These are phyloP conservation scores for Stentor coeruleus DNA, from an alignment of 73 alveolate genomes.

Conservation along the genomic window DNA sequence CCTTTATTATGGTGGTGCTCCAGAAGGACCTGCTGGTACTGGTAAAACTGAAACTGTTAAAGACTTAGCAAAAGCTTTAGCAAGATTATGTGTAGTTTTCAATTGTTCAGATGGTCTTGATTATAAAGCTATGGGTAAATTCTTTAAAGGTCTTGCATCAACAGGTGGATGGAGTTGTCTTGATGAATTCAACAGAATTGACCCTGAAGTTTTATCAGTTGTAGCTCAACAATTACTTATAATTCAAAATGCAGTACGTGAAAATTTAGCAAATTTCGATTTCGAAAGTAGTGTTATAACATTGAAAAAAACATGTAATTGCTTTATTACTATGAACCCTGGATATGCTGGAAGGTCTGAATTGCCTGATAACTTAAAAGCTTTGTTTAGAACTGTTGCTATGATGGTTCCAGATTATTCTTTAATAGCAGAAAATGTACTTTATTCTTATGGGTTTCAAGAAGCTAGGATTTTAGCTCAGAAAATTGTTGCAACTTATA, in stretches of 20 bases:
- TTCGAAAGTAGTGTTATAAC: constrained; percentile 90
- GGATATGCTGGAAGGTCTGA: constrained; percentile 98
- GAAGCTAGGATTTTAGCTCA: constrained; percentile 91
- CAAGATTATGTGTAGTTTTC: constrained; percentile 91
- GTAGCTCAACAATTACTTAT: constrained; percentile 83
- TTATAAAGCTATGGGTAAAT: constrained; percentile 97
- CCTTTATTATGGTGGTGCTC: constrained; percentile 99
- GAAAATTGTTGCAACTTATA: constrained; percentile 92
- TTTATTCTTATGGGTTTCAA: constrained; percentile 94
- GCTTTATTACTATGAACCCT: constrained; percentile 98
- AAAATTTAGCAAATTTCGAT: constrained; percentile 74
- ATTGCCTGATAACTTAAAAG: constrained; percentile 95
- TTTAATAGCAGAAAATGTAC: constrained; percentile 96
- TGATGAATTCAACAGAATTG: constrained; percentile 99
- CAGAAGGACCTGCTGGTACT: constrained; percentile 97
- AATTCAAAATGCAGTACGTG: constrained; percentile 83
- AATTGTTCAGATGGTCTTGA: constrained; percentile 98
- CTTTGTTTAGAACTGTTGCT: constrained; percentile 95
- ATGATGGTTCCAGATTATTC: constrained; percentile 99
- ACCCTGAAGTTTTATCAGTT: constrained; percentile 89
- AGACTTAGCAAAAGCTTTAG: constrained; percentile 96
- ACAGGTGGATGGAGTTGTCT: constrained; percentile 99
- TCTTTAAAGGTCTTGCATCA: constrained; percentile 99
- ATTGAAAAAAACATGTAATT: constrained; percentile 85
- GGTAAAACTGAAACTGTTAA: constrained; percentile 98